Base-by-base conservation (phyloP, 75 land plant genomes). In the Pinus taeda region DNA sequence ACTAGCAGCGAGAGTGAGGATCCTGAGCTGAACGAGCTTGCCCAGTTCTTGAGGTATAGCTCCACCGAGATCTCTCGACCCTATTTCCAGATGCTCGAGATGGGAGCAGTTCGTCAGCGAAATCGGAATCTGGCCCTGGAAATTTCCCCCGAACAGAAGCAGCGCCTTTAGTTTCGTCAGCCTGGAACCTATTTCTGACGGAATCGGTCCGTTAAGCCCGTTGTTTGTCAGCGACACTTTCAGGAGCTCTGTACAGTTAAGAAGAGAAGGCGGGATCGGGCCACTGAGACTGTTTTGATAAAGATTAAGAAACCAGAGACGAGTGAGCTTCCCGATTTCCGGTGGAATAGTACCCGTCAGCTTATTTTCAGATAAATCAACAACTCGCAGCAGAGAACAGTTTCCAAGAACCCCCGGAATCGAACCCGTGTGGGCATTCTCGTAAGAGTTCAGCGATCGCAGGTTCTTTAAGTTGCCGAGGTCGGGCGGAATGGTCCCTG, bases 381-480 rank as follows among this genome's bases (percentile, higher is more conserved):
- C 80, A 58, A 77, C 67, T 22, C 71, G 62, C 4, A 91, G 79
- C 56, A 81, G 82, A 8, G 79, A 60, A 72, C 93, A 76, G 75
- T 82, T 82, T 45, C 85, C 89, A 30, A 94, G 17, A 3, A 80
- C 71, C 1, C 82, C 74, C 26, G 97, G 97, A 49, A 94, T 86
- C 5, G 55, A 33, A 57, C 97, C 90, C 29, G 81, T 78, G 58
- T 83, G 65, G 20, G 39, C 81, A 67, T 88, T 26, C 26, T 26
- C 26, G 26, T 26, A 26, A 26, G 26, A 26, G 26, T 26, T 26
- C 26, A 26, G 26, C 26, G 0, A 26, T 26, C 26, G 26, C 26
- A 26, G 26, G 26, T 26, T 26, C 26, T 26, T 26, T 26, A 26
- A 26, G 26, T 26, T 26, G 26, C 26, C 26, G 26, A 26, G 26